Evolutionary conservation across 257 asterid genomes (phyloP).

Genomic region (Henckelia pumila): DNA sequence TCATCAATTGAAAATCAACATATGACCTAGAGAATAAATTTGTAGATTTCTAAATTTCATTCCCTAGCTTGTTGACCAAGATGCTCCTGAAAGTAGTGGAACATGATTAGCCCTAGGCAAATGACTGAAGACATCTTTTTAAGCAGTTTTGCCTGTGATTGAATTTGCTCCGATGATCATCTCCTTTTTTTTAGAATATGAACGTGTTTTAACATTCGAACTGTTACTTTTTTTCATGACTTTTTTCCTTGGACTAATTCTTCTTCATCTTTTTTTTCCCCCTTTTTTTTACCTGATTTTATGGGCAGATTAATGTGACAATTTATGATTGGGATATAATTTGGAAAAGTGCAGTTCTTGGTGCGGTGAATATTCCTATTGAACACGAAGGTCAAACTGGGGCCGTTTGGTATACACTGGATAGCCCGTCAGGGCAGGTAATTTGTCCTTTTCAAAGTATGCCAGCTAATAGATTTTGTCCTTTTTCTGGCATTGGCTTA

Average conservation of each 20-base stretch:
- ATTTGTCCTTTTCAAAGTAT: conserved; percentile 8
- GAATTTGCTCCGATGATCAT: conserved; percentile 3
- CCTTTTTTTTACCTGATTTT: conserved; percentile 20
- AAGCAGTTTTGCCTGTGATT: conserved; percentile 13
- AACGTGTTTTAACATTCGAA: not conserved
- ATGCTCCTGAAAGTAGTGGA: conserved; percentile 9
- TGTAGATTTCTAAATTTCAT: conserved; percentile 6
- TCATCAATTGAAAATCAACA: conserved; percentile 1
- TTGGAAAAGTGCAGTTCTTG: conserved; percentile 90
- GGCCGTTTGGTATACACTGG: conserved; percentile 75
- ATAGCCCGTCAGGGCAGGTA: conserved; percentile 90
- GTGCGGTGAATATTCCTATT: conserved; percentile 65
- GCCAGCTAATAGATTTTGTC: conserved; percentile 17
- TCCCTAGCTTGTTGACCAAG: conserved; percentile 7
- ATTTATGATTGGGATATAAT: conserved; percentile 86
- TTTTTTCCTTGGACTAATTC: conserved; percentile 27
- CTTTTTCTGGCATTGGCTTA: conserved; percentile 10
- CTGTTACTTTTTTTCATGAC: conserved; percentile 13
- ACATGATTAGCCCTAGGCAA: conserved; percentile 1
- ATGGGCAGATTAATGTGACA: conserved; percentile 73
- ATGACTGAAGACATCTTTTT: not conserved
- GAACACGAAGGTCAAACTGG: conserved; percentile 76
- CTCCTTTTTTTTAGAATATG: not conserved
- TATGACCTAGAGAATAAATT: conserved; percentile 7
- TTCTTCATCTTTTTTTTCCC: not conserved